These are phyloP conservation scores for Aspergillus tamarii DNA, from an alignment of 2,329 filamentous ascomycete species.

Conservation along the genomic window DNA sequence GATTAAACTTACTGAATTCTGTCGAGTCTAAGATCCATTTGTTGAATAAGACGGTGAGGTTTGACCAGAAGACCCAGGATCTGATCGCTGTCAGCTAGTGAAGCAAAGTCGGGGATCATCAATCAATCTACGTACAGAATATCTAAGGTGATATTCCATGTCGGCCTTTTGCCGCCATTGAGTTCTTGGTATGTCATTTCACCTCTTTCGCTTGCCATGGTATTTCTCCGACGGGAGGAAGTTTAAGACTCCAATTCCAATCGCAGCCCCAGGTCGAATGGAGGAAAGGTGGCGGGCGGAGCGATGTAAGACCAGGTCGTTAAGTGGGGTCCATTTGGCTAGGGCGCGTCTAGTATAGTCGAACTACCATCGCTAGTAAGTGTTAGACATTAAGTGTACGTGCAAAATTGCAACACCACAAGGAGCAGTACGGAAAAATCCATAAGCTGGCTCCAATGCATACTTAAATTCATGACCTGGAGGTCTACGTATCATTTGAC, in stretches of 20 bases:
- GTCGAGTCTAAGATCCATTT: conserved; percentile 90
- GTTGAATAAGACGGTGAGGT: conserved; percentile 79
- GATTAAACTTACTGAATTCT: conserved; percentile 69
- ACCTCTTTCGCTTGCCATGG: background rate
- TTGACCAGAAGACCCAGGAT: conserved; percentile 26
- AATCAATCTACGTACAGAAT: conserved; percentile 15
- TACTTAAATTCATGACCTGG: background rate
- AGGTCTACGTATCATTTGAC: background rate
- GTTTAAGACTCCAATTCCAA: background rate
- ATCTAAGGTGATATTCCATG: conserved; percentile 16
- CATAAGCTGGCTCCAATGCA: background rate
- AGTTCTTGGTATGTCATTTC: background rate
- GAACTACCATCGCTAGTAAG: background rate
- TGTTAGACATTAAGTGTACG: background rate
- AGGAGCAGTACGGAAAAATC: background rate
- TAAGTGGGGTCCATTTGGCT: background rate
- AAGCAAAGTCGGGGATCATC: background rate
- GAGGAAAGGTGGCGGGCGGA: background rate
- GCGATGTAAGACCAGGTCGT: background rate
- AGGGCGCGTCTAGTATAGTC: background rate
- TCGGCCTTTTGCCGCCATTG: background rate
- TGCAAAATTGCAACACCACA: background rate
- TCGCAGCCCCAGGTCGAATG: background rate
- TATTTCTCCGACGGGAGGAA: background rate
- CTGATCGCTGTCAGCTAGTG: conserved; percentile 7